phyloP scores from a whole-genome alignment of 805 yeast species.

The Trichomonascus vanleenenianus region DNA sequence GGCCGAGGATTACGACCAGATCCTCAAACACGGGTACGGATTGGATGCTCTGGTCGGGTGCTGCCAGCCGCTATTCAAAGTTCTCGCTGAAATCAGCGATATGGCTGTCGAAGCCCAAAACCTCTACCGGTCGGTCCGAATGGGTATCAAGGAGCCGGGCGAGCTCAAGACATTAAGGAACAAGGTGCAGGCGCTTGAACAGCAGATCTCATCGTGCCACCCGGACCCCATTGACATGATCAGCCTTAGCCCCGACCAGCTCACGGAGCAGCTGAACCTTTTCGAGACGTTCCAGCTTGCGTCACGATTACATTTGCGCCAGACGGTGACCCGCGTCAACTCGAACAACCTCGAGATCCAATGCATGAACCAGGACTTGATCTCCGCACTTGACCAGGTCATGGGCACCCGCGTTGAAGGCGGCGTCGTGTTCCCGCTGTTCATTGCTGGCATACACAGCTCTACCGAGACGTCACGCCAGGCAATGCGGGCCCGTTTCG shows the following conservation, averaged over 20 bases:
- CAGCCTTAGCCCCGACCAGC: conserved; percentile 37
- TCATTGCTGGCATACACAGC: conserved; percentile 68
- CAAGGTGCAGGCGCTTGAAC: conserved; percentile 35
- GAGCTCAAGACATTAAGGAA: conserved; percentile 11
- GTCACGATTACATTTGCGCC: conserved; percentile 59
- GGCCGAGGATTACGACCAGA: conserved; percentile 47
- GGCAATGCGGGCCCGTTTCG: conserved; percentile 45
- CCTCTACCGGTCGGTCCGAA: conserved; percentile 7
- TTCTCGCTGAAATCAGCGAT: conserved; percentile 61
- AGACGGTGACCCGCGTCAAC: conserved; percentile 52
- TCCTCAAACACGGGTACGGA: conserved; percentile 36
- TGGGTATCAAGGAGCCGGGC: conserved; percentile 8
- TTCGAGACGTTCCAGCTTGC: conserved; percentile 68
- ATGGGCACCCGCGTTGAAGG: conserved; percentile 64
- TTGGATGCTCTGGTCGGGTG: conserved; percentile 69
- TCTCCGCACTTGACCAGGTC: conserved; percentile 51
- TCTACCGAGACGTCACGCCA: conserved; percentile 44
- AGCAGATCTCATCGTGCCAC: conserved; percentile 39
- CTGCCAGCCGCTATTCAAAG: conserved; percentile 56
- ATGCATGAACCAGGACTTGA: conserved; percentile 44
- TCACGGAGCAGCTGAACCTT: conserved; percentile 58
- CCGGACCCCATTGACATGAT: conserved; percentile 46
- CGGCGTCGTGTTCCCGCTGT: conserved; percentile 66
- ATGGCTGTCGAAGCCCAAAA: conserved; percentile 45
- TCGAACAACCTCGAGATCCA: conserved; percentile 60